Base-by-base conservation (phyloP, 192 early-diverging fungal genomes). In the Coemansia furcata region DNA sequence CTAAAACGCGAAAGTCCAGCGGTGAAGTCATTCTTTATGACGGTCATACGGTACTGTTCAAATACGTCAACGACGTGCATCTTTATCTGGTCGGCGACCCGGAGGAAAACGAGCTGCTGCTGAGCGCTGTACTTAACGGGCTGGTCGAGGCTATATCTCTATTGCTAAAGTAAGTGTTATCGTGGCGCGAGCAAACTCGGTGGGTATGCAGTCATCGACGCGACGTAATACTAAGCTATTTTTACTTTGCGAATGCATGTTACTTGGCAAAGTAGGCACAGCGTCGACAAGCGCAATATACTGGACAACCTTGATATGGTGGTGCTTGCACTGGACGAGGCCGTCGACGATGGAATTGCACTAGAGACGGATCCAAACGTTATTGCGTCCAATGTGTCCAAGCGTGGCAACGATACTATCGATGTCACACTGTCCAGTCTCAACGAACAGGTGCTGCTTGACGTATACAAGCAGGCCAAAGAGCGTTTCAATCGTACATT, bases 1-100 rank as follows among this genome's bases (percentile, higher is more conserved):
- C 90, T 55, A 97, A 99, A 81, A 97, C 96, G 1, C 91, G 87
- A 74, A 92, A 91, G 70, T 75, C 78, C 35, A 71, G 61, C 69
- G 91, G 89, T 78, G 94, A 99, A 74, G 89, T 99, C 54, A 89
- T 98, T n/a, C 77, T 99, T 66, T 94, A 93, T 60, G 95, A 99
- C 62, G 92, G 92, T 52, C 93, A 95, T 49, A 88, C 97, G 14
- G 91, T 98, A 52, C 83, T 95, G 4, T 95, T 94, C 85, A 90
- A 91, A 59, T 88, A 85, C 75, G 86, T 89, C 38, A 89, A 92
- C 70, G 95, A 98, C 71, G 88, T 94, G 47, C 90, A 93, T 63
- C 90, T 99, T 72, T 96, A 95, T 76, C 85, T 98, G 49, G 89
- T 99, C 19, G 95, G 95, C 3, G 88, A 88, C 32, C 81, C 87